Conservation (phyloP, 129 eudicot species). For the Saposhnikovia divaricata region DNA sequence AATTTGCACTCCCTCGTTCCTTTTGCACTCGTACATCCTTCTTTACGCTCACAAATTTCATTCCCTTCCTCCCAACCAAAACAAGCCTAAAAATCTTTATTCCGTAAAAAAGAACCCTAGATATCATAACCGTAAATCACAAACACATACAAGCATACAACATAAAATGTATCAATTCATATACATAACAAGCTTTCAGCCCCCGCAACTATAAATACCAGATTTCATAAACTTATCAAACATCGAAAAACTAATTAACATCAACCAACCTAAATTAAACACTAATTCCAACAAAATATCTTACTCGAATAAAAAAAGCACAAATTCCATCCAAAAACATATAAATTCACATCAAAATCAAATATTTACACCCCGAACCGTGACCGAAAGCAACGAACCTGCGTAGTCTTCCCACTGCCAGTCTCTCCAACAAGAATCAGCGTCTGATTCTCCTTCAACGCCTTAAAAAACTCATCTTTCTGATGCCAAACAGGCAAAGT, state of each 20-base stretch:
- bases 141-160: too few relatives aligned
- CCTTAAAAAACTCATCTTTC: slow-evolving; percentile 80
- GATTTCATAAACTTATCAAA: too few relatives aligned
- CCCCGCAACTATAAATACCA: not conserved
- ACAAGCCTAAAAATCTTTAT: too few relatives aligned
- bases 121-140: too few relatives aligned
- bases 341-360: not conserved
- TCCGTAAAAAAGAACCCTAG: too few relatives aligned
- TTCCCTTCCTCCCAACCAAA: too few relatives aligned
- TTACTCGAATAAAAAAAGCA: not conserved
- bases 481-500: slow-evolving; percentile 94
- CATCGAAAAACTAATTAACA: too few relatives aligned
- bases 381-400: slow-evolving; percentile 36
- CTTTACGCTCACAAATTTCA: too few relatives aligned
- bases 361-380: not conserved
- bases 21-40: too few relatives aligned
- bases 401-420: slow-evolving; percentile 98
- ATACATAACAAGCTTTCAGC: not conserved
- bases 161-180: not conserved
- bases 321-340: not conserved
- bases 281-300: not conserved
- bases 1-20: too few relatives aligned
- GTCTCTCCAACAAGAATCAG: slow-evolving; percentile 88
- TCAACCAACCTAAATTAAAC: not conserved
- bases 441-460: slow-evolving; percentile 54